Evolutionary conservation across 129 eudicot species (phyloP), one percentile per base, ranked within the genome.

Genomic region (Kitagawia praeruptora): DNA sequence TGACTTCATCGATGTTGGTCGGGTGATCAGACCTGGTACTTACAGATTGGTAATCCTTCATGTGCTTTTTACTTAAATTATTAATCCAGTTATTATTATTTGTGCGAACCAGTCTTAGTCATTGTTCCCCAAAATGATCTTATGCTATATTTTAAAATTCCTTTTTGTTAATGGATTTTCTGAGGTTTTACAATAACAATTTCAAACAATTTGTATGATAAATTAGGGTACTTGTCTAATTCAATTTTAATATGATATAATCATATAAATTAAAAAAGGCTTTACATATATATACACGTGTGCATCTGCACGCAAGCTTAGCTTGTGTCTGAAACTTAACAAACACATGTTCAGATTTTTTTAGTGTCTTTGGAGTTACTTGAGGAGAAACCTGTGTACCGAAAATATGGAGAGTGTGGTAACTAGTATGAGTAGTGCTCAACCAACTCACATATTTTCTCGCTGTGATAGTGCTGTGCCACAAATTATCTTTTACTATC

Each of bases 1-100:
- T 67, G 91, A 94, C 87, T 94, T 89, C 92, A 89, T 94, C 66
- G 98, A 94, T 82, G 85, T 92, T 85, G 90, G 91, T 77, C 85
- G 92, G 90, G 86, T 72, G 70, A 87, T 94, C 85, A 92, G 89
- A 73, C 97, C 98, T 27, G 88, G 89, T 75, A 79, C 92, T 70
- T 95, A 95, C 84, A 87, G 97, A 95, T 77, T 95, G 96, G 98
- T 94, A 90, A 77, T 74, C 82, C 80, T 61, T 38, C 46, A 16
- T 70, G 19, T 27, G 21, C 73, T 31, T 70, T 38, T 16, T 31
- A 15, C 19, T 4, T 49, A 15, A 6, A 14, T 49, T 49, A 4
- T 31, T 49, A 15, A 10, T 14, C 21, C 0, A 4, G 21, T 49
- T 21, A 49, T 49, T 49, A 49, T 49, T 49, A 2, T 47, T 15